Evolutionary conservation across 2,329 filamentous ascomycete genomes (phyloP), one percentile per base, ranked within the genome.

Genomic region (Hypoxylon sp.): DNA sequence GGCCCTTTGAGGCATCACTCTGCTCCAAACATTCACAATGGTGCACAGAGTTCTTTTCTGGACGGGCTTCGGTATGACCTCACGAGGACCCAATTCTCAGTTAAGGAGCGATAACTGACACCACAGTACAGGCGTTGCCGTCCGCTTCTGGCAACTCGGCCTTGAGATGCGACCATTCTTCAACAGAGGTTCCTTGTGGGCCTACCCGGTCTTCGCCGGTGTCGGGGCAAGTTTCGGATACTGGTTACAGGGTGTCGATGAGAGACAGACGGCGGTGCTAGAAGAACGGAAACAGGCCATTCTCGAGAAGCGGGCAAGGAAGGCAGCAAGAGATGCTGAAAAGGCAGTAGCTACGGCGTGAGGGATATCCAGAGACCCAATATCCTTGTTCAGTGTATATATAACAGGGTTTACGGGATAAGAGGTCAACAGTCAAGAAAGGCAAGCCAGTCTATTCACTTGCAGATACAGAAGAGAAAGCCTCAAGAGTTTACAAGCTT

Each of bases 141-240:
- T 94, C 77, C 92, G 95, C 74, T 87, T 96, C 81, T 97, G 94
- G 93, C 96, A 98, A 82, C 90, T 99, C 79, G 96, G 95, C 77
- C 96, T 99, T 79, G 93, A 99, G 84, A 97, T 97, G 93, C 93
- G 94, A 68, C 96, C 95, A 54, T 90, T 97, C 80, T 93, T 98
- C 86, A 90, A 91, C 82, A 88, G 86, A 76, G 85, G 91, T 78
- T 91, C 91, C 58, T 88, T 97, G 75, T 96, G 93, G 91, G 93
- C 89, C 53, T 99, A 97, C 83, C 96, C 96, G 58, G 82, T 95
- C 73, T 99, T 96, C 81, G 94, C 90, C 63, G 87, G 87, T 72
- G 88, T 93, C 69, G 94, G 94, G 73, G 94, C 90, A 73, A 93
- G 91, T 81, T 97, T 98, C 82, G 96, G 96, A 73, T 97, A 97